Evolutionary conservation across 2,329 filamentous ascomycete genomes (phyloP).

Genomic region (Phoma herbarum): DNA sequence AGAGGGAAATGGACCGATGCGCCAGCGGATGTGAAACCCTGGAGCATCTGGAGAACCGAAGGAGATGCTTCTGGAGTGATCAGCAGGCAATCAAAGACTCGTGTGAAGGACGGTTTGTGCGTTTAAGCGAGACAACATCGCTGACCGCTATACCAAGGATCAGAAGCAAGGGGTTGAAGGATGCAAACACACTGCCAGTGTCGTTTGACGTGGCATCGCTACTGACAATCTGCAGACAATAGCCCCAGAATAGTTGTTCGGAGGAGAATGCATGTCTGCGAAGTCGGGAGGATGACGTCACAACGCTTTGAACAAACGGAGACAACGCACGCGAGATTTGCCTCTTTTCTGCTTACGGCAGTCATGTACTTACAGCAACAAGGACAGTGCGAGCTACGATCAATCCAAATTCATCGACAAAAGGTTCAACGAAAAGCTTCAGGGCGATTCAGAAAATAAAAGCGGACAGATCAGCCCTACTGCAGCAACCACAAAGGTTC

Average conservation of each 20-base stretch:
- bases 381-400: no score
- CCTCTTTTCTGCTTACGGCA: no score
- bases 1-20: conserved; percentile 20
- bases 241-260: not conserved
- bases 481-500: no score
- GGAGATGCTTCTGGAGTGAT: not conserved
- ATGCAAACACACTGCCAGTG: not conserved
- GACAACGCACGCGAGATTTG: not conserved
- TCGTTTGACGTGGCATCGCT: not conserved
- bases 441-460: no score
- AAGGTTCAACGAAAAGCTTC: no score
- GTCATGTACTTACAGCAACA: no score
- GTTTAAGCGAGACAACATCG: conserved; percentile 1
- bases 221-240: not conserved
- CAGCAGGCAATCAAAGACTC: not conserved
- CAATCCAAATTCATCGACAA: no score
- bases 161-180: not conserved
- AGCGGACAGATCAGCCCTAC: no score
- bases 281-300: not conserved
- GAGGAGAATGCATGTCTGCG: not conserved
- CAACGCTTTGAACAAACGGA: not conserved
- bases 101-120: not conserved
- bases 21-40: conserved; percentile 8
- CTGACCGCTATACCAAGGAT: conserved; percentile 2
- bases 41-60: conserved; percentile 5